phyloP scores from a whole-genome alignment of 169 alveolate genomes.

The Perkinsus chesapeaki region DNA sequence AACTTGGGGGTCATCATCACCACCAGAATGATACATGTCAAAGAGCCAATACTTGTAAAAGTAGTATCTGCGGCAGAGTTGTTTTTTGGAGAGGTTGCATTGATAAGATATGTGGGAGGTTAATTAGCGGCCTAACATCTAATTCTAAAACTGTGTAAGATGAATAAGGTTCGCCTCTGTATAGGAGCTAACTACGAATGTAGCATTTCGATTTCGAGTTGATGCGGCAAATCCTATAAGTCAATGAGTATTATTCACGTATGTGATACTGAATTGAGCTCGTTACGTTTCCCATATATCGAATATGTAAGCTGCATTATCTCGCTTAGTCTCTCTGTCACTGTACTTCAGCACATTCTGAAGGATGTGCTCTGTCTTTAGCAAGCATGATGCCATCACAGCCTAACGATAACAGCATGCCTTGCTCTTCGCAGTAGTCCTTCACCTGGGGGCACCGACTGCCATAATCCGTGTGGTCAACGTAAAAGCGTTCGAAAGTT shows the following conservation, averaged over 20 bases:
- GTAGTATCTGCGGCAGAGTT: not conserved
- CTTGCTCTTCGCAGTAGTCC: not conserved
- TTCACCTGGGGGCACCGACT: not conserved
- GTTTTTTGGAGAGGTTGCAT: no score
- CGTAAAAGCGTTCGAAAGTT: not conserved
- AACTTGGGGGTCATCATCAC: not conserved
- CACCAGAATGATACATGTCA: not conserved
- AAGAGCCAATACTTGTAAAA: not conserved
- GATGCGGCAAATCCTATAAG: no score
- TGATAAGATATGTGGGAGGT: no score
- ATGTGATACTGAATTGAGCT: no score
- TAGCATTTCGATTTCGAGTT: no score
- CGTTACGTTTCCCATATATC: not conserved
- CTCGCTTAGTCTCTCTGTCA: not conserved
- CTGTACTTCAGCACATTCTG: not conserved
- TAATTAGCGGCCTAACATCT: no score
- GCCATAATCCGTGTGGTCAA: not conserved
- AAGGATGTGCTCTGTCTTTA: not conserved
- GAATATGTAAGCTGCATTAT: not conserved
- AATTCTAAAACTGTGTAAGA: no score
- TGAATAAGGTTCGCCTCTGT: no score
- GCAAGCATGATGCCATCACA: not conserved
- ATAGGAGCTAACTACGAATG: no score
- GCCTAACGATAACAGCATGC: not conserved
- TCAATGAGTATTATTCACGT: no score